phyloP scores from a whole-genome alignment of 495 filamentous ascomycete species.

The Tirmania nivea region DNA sequence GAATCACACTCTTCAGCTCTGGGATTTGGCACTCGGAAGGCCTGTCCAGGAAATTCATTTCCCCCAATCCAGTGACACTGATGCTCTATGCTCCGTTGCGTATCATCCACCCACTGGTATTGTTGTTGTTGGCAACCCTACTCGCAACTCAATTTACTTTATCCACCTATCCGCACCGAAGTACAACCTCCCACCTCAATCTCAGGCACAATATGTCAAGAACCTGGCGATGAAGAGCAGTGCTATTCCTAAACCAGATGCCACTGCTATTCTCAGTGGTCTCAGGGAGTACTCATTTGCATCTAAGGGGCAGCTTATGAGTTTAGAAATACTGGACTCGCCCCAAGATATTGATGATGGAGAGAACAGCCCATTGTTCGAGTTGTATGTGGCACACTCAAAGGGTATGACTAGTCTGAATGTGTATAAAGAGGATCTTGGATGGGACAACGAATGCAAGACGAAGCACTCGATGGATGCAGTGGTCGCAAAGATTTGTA shows the following conservation, averaged over 20 bases:
- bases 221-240: constrained; percentile 50
- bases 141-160: constrained; percentile 92
- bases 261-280: constrained; percentile 89
- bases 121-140: constrained; percentile 86
- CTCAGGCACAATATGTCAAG: constrained; percentile 68
- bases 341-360: constrained; percentile 34
- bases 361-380: constrained; percentile 40
- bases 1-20: constrained; percentile 95
- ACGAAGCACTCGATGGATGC: constrained; percentile 57
- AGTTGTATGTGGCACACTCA: constrained; percentile 93
- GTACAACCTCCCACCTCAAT: constrained; percentile 57
- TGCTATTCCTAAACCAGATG: constrained; percentile 58
- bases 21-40: constrained; percentile 89
- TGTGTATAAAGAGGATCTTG: constrained; percentile 69
- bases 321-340: constrained; percentile 63
- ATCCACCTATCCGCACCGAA: constrained; percentile 81
- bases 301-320: constrained; percentile 70
- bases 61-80: constrained; percentile 87
- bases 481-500: constrained; percentile 30
- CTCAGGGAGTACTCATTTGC: constrained; percentile 83
- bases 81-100: constrained; percentile 86
- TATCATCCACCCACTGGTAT: constrained; percentile 81
- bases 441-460: constrained; percentile 72
- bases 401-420: constrained; percentile 73
- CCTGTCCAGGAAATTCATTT: constrained; percentile 92